phyloP scores from a whole-genome alignment of 345 rosid species.

The Camelina hispida region DNA sequence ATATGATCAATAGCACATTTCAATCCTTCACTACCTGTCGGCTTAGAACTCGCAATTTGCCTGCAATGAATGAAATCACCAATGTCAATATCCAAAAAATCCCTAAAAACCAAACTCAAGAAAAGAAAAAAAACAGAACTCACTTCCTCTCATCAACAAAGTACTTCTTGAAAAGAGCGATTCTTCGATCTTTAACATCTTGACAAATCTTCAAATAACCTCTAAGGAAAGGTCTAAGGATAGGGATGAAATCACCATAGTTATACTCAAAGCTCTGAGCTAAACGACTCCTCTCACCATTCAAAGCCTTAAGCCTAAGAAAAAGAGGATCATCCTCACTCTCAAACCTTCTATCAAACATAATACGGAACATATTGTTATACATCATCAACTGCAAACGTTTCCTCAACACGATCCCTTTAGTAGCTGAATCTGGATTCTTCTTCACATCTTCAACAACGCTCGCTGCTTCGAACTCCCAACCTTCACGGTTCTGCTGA shows the following conservation, averaged over 20 bases:
- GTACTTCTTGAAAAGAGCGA: slow-evolving; percentile 88
- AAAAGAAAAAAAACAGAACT: slow-evolving; percentile 14
- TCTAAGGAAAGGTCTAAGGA: slow-evolving; percentile 88
- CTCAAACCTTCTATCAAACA: slow-evolving; percentile 93
- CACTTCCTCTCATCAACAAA: slow-evolving; percentile 95
- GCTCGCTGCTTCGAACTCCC: slow-evolving; percentile 76
- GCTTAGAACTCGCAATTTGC: slow-evolving; percentile 69
- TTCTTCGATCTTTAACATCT: slow-evolving; percentile 79
- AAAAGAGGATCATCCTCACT: slow-evolving; percentile 91
- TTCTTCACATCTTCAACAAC: slow-evolving; percentile 84
- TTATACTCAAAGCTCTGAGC: slow-evolving; percentile 98
- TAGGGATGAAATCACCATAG: slow-evolving; percentile 95
- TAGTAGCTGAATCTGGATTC: slow-evolving; percentile 70
- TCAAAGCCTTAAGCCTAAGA: slow-evolving; percentile 74
- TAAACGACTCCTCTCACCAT: slow-evolving; percentile 89
- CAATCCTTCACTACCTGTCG: slow-evolving; percentile 62
- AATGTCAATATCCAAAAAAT: slow-evolving; percentile 21
- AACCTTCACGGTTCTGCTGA: slow-evolving; percentile 69
- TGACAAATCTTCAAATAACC: slow-evolving; percentile 92
- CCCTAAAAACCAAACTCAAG: slow-evolving; percentile 5
- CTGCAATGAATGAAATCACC: slow-evolving; percentile 41
- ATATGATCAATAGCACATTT: slow-evolving; percentile 97
- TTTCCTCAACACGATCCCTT: slow-evolving; percentile 72
- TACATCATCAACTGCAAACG: slow-evolving; percentile 96
- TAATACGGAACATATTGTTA: slow-evolving; percentile 91